Evolutionary conservation across 2,329 filamentous ascomycete species (phyloP).

Genomic region (Exophiala dermatitidis): DNA sequence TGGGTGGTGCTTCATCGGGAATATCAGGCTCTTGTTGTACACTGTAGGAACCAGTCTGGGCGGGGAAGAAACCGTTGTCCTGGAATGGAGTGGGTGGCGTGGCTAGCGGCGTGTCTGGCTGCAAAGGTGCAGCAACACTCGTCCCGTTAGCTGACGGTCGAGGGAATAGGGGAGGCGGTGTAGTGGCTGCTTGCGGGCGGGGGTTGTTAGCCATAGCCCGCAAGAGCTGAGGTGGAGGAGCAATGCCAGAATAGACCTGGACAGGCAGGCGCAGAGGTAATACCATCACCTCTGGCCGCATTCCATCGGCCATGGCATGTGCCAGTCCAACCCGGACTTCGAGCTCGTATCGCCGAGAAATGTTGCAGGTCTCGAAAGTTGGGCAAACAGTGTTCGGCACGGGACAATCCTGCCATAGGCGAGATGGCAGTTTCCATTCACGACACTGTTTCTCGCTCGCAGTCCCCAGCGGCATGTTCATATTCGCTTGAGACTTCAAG

Average conservation of each 20-base stretch:
- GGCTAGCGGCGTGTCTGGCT: conserved; percentile 1
- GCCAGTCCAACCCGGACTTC: conserved; percentile 73
- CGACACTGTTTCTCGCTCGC: conserved; percentile 52
- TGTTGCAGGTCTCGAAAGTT: conserved; percentile 81
- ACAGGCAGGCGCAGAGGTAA: conserved; percentile 73
- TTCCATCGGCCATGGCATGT: conserved; percentile 55
- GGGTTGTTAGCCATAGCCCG: conserved; percentile 36
- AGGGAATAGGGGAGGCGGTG: conserved; percentile 3
- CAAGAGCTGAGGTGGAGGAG: conserved; percentile 68
- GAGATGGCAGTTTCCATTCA: conserved; percentile 59
- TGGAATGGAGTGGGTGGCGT: conserved; percentile 6
- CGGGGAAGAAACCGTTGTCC: conserved; percentile 12
- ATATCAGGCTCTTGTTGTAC: conserved; percentile 7
- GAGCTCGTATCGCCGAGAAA: conserved; percentile 72
- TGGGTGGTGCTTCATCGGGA: conserved; percentile 74
- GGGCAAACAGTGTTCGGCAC: conserved; percentile 84
- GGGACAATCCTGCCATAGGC: conserved; percentile 62
- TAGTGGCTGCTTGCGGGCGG: conserved; percentile 25
- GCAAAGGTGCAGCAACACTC: not conserved
- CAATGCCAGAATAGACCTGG: conserved; percentile 80
- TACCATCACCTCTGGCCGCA: conserved; percentile 63
- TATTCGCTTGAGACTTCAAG: conserved; percentile 62
- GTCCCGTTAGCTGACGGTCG: conserved; percentile 5
- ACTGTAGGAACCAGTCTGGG: conserved; percentile 7
- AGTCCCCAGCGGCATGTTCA: conserved; percentile 63